phyloP scores from a whole-genome alignment of 495 filamentous ascomycete species.

The Patellaria atrata region DNA sequence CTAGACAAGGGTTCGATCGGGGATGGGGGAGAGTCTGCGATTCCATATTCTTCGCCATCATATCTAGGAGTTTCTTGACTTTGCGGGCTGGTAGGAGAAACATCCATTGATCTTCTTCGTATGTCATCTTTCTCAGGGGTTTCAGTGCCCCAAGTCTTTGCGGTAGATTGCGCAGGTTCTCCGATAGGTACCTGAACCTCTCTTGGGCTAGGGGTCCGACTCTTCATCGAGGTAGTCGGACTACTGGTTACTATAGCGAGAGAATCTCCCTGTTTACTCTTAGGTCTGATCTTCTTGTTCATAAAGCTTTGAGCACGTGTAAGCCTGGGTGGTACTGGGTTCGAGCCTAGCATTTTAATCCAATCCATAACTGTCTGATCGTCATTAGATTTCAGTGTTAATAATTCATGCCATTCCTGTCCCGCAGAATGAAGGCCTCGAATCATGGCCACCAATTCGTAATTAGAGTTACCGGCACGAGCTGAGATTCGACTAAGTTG shows the following conservation, averaged over 20 bases:
- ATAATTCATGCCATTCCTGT: slow-evolving; percentile 68
- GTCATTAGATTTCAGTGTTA: slow-evolving; percentile 55
- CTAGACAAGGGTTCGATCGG: slow-evolving; percentile 4
- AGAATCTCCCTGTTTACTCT: slow-evolving; percentile 18
- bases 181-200: slow-evolving; percentile 60
- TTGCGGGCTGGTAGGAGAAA: slow-evolving; percentile 14
- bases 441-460: slow-evolving; percentile 73
- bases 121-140: slow-evolving; percentile 8
- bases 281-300: slow-evolving; percentile 9
- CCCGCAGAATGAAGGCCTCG: slow-evolving; percentile 41
- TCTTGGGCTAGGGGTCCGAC: slow-evolving; percentile 37
- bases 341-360: slow-evolving; percentile 65
- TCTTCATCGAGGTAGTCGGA: slow-evolving; percentile 28
- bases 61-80: slow-evolving; percentile 4
- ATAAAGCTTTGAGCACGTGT: slow-evolving; percentile 12
- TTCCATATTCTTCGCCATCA: not conserved
- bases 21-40: slow-evolving; percentile 12
- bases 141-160: slow-evolving; percentile 23
- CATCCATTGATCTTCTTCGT: slow-evolving; percentile 6
- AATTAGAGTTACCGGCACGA: slow-evolving; percentile 52
- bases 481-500: slow-evolving; percentile 57
- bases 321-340: slow-evolving; percentile 56
- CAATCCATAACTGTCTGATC: slow-evolving; percentile 72
- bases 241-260: slow-evolving; percentile 16
- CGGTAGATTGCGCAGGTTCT: slow-evolving; percentile 36